These are phyloP conservation scores for Colletotrichum sp. DNA, from an alignment of 2,329 filamentous ascomycete genomes.

Conservation along the genomic window DNA sequence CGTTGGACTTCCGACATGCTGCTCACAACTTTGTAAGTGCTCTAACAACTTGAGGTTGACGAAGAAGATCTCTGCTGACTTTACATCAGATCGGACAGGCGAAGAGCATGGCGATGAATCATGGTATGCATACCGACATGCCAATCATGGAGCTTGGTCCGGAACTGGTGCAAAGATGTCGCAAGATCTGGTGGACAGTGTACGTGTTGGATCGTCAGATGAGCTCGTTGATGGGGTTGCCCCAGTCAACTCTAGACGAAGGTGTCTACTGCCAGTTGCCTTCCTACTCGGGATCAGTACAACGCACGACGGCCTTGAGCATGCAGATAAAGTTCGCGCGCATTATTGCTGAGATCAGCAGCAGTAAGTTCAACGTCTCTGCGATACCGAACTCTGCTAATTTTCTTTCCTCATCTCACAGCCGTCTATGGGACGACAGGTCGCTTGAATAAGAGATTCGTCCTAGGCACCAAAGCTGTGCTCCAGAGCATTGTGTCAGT, in stretches of 20 bases:
- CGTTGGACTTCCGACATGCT: conserved; percentile 49
- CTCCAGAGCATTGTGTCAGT: conserved; percentile 32
- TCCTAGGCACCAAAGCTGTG: conserved; percentile 33
- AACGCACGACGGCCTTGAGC: conserved; percentile 31
- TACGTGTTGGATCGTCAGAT: conserved; percentile 59
- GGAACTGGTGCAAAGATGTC: conserved; percentile 47
- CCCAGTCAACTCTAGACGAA: conserved; percentile 52
- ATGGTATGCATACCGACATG: conserved; percentile 61
- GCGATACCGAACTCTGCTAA: neutral
- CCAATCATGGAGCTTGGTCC: conserved; percentile 45
- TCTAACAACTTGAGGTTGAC: too few species aligned
- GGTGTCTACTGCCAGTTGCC: conserved; percentile 50
- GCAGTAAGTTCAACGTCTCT: conserved; percentile 24
- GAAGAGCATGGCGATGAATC: conserved; percentile 51
- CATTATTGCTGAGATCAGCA: conserved; percentile 34
- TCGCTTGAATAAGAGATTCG: conserved; percentile 32
- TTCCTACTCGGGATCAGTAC: conserved; percentile 29
- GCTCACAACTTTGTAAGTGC: conserved; percentile 48
- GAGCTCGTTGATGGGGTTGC: conserved; percentile 58
- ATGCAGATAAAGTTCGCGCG: conserved; percentile 38
- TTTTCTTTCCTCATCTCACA: neutral
- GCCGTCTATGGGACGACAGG: conserved; percentile 35
- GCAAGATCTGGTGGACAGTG: conserved; percentile 59
- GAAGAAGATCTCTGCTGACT: neutral
- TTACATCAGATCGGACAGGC: conserved; percentile 51